Evolutionary conservation across 257 asterid genomes (phyloP), one percentile per base, ranked within the genome.

Genomic region (Penstemon newberryi): DNA sequence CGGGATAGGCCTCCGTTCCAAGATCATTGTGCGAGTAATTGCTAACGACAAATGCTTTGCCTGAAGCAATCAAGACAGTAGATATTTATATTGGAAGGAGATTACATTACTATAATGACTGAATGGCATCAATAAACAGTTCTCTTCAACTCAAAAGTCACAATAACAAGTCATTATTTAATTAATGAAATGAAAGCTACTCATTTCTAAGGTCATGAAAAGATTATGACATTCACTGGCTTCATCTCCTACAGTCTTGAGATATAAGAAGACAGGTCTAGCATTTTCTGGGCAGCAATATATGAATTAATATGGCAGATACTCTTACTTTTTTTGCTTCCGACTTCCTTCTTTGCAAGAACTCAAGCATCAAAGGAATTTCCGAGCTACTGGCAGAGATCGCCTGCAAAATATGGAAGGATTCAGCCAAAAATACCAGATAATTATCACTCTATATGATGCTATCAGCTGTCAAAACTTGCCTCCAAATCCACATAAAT

Each of bases 351-450:
- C 99, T 82, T 82, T 93, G 99, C 77, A 90, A 78, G 84, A 93
- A 93, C 67, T 89, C 97, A 66, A 93, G 87, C 73, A 87, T 81
- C 19, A 79, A 79, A 47, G 85, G 86, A 65, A 84, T 88, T 67
- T 93, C 99, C 41, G 99, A 90, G 83, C 89, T 80, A 83, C 99
- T 90, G 51, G 99, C 88, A 52, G 97, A 87, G 67, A 93, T 84
- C 58, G 96, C 94, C 98, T 93, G 96, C 77, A 69, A 69, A 71
- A 67, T 37, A 80, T 38, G 66, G 55, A 66, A 52, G 36, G 6
- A 63, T 33, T 82, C 70, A 80, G 45, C 58, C 18, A 53, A 78
- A 66, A 75, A 66, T 49, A 70, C 37, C 69, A 63, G 36, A 65
- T 33, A 60, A 18, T 25, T 15, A 76, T 44, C 55, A 74, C n/a